Conservation (phyloP, 1,284 basidiomycete species). For the Singerocomus inundabilis region DNA sequence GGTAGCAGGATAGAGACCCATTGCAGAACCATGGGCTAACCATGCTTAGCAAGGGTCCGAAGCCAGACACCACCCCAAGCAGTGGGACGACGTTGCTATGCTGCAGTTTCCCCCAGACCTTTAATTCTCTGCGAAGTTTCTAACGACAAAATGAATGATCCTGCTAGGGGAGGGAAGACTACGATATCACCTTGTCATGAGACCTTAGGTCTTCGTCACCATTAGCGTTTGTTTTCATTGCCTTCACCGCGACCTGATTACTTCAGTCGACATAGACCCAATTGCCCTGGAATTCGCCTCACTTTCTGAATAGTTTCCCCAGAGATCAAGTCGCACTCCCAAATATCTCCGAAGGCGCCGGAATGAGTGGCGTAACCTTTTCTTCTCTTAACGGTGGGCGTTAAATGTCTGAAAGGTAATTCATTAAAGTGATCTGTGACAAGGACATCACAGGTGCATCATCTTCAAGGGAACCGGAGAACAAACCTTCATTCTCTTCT, state of each 20-base stretch:
- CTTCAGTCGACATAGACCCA: not conserved
- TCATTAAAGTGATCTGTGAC: constrained; percentile 14
- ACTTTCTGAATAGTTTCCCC: constrained; percentile 10
- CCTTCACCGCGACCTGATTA: constrained; percentile 27
- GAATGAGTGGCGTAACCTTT: constrained; percentile 4
- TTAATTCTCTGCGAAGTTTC: constrained; percentile 30
- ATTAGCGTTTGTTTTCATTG: constrained; percentile 8
- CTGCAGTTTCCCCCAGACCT: constrained; percentile 21
- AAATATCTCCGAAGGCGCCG: constrained; percentile 28
- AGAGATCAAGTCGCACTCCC: constrained; percentile 25
- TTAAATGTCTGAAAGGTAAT: constrained; percentile 9
- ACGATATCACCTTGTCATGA: constrained; percentile 16
- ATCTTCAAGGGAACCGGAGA: not conserved
- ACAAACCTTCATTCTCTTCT: constrained; percentile 18
- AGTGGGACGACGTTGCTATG: constrained; percentile 31
- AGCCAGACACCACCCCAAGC: constrained; percentile 25
- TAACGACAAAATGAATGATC: not conserved
- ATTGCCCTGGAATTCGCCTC: not conserved
- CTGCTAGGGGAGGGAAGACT: not conserved
- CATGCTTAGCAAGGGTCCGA: constrained; percentile 20
- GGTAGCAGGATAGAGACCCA: constrained; percentile 25
- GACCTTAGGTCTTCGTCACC: not conserved
- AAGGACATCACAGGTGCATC: not conserved
- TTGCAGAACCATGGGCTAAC: constrained; percentile 32
- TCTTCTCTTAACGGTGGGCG: constrained; percentile 13